Conservation (phyloP, 768 basidiomycete species). For the Naganishia friedmannii region DNA sequence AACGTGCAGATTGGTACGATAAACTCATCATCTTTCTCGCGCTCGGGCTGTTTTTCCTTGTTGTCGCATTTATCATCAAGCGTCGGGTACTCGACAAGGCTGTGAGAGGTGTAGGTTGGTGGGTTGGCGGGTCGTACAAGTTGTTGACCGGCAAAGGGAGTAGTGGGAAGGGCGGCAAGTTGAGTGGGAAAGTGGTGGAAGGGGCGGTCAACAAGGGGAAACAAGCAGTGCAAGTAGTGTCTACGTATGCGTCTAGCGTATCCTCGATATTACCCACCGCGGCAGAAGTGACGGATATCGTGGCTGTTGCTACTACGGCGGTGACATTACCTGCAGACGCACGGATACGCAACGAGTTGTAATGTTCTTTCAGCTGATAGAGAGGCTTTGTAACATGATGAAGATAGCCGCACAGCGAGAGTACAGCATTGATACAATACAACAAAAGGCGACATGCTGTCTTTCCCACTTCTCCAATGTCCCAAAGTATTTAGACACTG, state of each 20-base stretch:
- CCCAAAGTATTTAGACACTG: too few relatives aligned
- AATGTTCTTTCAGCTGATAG: not conserved
- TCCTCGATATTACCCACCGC: not conserved
- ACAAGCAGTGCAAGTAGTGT: constrained; percentile 3
- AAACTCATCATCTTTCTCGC: constrained; percentile 77
- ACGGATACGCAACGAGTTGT: constrained; percentile 15
- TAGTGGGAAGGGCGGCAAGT: constrained; percentile 22
- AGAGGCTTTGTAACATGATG: too few relatives aligned
- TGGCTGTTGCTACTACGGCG: not conserved
- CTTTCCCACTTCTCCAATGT: not conserved
- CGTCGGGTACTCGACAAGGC: constrained; percentile 78
- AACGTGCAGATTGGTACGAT: constrained; percentile 88
- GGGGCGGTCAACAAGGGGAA: constrained; percentile 3
- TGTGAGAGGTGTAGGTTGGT: constrained; percentile 77
- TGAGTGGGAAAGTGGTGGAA: constrained; percentile 3
- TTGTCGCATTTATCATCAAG: constrained; percentile 81
- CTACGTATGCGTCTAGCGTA: not conserved
- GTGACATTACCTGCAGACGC: not conserved
- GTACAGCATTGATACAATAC: not conserved
- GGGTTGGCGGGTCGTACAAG: constrained; percentile 55
- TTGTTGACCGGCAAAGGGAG: constrained; percentile 33
- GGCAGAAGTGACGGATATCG: not conserved
- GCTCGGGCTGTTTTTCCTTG: constrained; percentile 76
- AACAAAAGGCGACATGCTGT: not conserved
- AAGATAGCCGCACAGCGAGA: not conserved